phyloP scores from a whole-genome alignment of 1,284 basidiomycete genomes.

The Ceratobasidium sp. region DNA sequence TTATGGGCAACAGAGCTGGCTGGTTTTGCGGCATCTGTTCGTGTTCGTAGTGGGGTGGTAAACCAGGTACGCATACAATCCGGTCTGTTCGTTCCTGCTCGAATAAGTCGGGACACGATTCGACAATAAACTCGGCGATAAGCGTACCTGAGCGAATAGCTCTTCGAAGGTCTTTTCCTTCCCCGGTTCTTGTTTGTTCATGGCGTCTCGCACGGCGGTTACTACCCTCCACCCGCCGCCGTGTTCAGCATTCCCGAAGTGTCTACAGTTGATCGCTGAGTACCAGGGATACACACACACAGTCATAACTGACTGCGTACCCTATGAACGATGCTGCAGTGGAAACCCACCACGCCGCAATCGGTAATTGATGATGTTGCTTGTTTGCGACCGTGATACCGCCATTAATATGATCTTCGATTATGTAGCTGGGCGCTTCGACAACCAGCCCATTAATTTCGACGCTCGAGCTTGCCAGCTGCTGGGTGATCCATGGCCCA shows the following conservation, averaged over 20 bases:
- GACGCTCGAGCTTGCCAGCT: not conserved
- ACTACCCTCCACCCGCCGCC: slow-evolving; percentile 7
- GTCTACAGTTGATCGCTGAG: not conserved
- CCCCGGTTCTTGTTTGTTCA: not conserved
- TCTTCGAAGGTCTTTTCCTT: slow-evolving; percentile 1
- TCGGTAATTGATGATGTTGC: not conserved
- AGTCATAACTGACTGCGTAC: not conserved
- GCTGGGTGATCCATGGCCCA: slow-evolving; percentile 12
- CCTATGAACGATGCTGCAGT: slow-evolving; percentile 30
- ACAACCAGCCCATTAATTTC: slow-evolving; percentile 2
- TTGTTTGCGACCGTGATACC: slow-evolving; percentile 22
- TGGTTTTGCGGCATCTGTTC: slow-evolving; percentile 22
- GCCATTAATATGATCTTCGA: slow-evolving; percentile 40
- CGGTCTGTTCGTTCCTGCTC: slow-evolving; percentile 7
- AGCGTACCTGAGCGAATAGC: not conserved
- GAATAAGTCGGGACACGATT: not conserved
- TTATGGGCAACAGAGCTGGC: not conserved
- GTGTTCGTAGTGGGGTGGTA: slow-evolving; percentile 18
- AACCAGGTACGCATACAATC: slow-evolving; percentile 21
- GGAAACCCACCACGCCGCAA: slow-evolving; percentile 39
- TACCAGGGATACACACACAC: too few relatives aligned
- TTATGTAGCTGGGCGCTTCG: slow-evolving; percentile 12
- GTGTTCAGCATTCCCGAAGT: slow-evolving; percentile 14
- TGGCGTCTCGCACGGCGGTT: not conserved
- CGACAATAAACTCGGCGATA: not conserved